Base-by-base conservation (phyloP, 2,329 filamentous ascomycete genomes). In the Colletotrichum sp. region DNA sequence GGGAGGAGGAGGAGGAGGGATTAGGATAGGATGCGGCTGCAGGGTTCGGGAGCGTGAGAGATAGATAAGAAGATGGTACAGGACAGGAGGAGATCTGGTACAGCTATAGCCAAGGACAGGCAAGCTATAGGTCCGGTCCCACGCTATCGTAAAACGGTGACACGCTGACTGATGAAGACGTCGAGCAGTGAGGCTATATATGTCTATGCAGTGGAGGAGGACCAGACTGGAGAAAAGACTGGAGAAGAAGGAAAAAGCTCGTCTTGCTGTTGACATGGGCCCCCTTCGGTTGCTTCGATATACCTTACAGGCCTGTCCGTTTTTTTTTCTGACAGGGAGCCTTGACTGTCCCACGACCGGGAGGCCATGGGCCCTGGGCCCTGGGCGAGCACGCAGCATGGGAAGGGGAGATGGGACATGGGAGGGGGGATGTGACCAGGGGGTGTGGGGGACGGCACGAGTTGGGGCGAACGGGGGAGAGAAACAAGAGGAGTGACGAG, bases 341-440 rank as follows among this genome's bases (percentile, higher is more conserved):
- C 76, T 68, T 77, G 76, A 72, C 69, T 68, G 49, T 68, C 44
- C 65, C 64, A 71, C 32, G 68, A 60, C 63, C 64, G 64, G 72
- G 76, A 72, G 72, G 60, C 64, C 59, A 67, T 68, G 75, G 67
- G 71, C 62, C 75, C 39, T 71, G 60, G 62, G 39, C 62, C 75
- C 55, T 75, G 60, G 62, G 34, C 71, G 18, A 68, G 72, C 60
- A 65, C 80, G 79, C 78, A 81, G 82, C 81, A 80, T 78, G 79
- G 79, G 80, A 81, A 81, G 77, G 82, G 81, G 75, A 78, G 68
- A 68, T 44, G 81, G 81, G 81, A 72, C 68, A 70, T 34, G 39
- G 82, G 81, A 81, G 72, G 67, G 68, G 67, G 60, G 66, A 75
- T 63, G 52, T 44, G 70, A 66, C 57, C 34, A 24, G 63, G 67